Evolutionary conservation across 805 yeast genomes (phyloP).

Genomic region (Maudiozyma barnettii): DNA sequence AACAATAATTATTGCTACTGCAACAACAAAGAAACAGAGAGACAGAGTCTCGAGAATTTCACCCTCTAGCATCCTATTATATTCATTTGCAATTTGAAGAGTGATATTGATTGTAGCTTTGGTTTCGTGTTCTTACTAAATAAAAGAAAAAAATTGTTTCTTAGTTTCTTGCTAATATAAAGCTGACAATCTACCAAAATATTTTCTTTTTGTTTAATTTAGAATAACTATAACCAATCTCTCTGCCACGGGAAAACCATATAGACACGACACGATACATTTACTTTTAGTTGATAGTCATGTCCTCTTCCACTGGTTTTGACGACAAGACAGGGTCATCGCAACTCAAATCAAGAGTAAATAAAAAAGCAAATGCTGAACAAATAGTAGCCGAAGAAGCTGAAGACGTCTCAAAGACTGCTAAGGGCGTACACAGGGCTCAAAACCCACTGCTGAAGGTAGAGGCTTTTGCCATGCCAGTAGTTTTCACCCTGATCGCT

Average conservation of each 20-base stretch:
- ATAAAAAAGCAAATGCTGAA: not conserved
- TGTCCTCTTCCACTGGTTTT: conserved; percentile 10
- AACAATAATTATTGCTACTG: not conserved
- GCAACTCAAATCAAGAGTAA: conserved; percentile 4
- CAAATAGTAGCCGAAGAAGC: not conserved
- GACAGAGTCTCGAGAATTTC: too few relatives aligned
- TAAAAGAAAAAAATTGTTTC: too few relatives aligned
- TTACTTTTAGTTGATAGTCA: not conserved
- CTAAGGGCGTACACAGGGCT: not conserved
- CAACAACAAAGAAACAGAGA: not conserved
- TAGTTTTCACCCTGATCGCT: conserved; percentile 37
- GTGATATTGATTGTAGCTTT: not conserved
- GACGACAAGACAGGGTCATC: conserved; percentile 2
- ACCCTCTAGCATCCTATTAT: too few relatives aligned
- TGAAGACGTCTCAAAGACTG: not conserved
- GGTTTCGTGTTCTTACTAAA: not conserved
- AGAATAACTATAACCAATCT: not conserved
- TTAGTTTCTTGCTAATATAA: too few relatives aligned
- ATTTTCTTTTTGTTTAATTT: not conserved
- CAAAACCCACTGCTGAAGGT: conserved; percentile 8
- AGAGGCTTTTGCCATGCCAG: conserved; percentile 35
- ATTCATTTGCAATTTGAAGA: too few relatives aligned
- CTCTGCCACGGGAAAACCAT: not conserved
- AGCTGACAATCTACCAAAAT: too few relatives aligned
- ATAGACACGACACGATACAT: not conserved